Base-by-base conservation (phyloP, 148 eudicot genomes). In the Camellia lanceoleosa region DNA sequence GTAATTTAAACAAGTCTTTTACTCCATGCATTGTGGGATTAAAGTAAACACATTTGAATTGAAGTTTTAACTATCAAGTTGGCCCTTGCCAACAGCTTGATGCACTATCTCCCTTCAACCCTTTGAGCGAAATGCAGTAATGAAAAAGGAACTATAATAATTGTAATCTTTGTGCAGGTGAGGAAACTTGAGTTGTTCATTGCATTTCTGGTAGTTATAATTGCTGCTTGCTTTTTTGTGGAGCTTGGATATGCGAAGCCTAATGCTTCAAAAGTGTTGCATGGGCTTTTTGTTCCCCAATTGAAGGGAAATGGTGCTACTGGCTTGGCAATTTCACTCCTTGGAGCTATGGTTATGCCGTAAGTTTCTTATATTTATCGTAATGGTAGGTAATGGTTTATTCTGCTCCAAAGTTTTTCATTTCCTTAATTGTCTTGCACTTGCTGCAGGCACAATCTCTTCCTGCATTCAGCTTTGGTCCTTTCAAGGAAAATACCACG, bases 311-410 rank as follows among this genome's bases (percentile, higher is more conserved):
- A 85, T 80, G 99, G 99, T 68, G 97, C 98, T 52, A 90, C 97
- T 74, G 90, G 90, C 58, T 90, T 91, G 30, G 99, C 99, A 76
- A 96, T 96, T 87, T 96, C 99, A 78, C 92, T 96, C 38, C 97
- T 96, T 74, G 99, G 99, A 73, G 99, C 99, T 68, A 96, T 96
- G 99, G 99, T 95, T 88, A 95, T 95, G 99, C 99, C 97, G 98
- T 95, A 86, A 83, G 98, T 89, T 80, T 80, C 6, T 56, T 68
- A 51, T 55, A 56, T 76, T n/a, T 62, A 43, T 72, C 38, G 13
- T 67, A 9, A 18, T 76, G 30, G 55, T n/a, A n/a, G n/a, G n/a
- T 59, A 55, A 13, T 58, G 23, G 41, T 13, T 67, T 16, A 30
- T 69, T 65, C 64, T 63, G 61, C 18, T 58, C 4, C 41, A 43